These are phyloP conservation scores for Colletotrichum gloeosporioides DNA, from an alignment of 2,329 filamentous ascomycete genomes.

Conservation along the genomic window DNA sequence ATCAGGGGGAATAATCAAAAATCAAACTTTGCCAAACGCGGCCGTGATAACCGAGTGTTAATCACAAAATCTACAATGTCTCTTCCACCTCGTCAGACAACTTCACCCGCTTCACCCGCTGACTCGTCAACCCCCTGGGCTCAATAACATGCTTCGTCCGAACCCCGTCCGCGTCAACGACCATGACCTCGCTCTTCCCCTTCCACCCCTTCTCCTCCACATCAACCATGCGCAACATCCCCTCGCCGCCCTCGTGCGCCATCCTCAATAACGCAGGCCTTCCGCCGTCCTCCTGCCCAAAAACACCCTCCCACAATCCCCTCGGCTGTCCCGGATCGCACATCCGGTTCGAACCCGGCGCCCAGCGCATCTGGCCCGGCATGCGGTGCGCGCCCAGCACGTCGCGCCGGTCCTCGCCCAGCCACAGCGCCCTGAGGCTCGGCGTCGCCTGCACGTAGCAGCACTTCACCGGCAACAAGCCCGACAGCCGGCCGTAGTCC, in stretches of 20 bases:
- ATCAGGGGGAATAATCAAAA: neutral
- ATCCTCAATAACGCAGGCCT: conserved; percentile 11
- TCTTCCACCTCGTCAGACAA: neutral
- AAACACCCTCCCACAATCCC: neutral
- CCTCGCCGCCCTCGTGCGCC: neutral
- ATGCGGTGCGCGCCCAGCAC: conserved; percentile 45
- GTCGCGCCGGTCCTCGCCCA: conserved; percentile 48
- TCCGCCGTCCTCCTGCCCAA: neutral
- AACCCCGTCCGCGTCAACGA: neutral
- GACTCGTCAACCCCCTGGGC: neutral
- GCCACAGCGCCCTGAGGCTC: conserved; percentile 36
- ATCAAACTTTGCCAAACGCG: neutral
- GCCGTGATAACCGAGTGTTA: neutral
- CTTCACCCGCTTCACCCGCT: neutral
- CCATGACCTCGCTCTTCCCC: conserved; percentile 12
- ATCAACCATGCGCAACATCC: neutral
- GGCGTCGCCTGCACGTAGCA: conserved; percentile 48
- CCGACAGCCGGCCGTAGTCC: conserved; percentile 39
- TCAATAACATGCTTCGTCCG: conserved; percentile 7
- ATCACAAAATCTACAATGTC: neutral
- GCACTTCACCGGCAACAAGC: conserved; percentile 46
- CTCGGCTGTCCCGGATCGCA: conserved; percentile 11
- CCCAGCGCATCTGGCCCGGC: conserved; percentile 37
- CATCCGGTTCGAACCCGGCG: conserved; percentile 12
- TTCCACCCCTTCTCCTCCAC: conserved; percentile 14